phyloP scores from a whole-genome alignment of 2,329 filamentous ascomycete species.

The Fusarium multiceps region DNA sequence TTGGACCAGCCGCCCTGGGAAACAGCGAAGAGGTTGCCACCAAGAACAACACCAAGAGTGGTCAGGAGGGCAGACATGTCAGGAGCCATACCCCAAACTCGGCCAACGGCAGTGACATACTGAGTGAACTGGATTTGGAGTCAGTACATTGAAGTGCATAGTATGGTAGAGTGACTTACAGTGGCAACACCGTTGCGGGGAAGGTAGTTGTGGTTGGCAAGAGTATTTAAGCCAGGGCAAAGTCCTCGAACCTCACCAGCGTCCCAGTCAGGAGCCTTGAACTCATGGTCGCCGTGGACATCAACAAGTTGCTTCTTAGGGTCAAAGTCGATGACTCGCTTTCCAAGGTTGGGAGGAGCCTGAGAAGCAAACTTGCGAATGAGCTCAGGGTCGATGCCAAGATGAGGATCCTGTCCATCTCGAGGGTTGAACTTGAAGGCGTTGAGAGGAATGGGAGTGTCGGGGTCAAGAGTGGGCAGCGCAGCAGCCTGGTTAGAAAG shows the following conservation, averaged over 20 bases:
- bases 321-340: conserved; percentile 27
- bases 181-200: conserved; percentile 40
- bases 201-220: conserved; percentile 41
- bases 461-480: conserved; percentile 11
- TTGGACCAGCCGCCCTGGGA: conserved; percentile 46
- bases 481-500: conserved; percentile 25
- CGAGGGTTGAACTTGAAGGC: conserved; percentile 21
- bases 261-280: conserved; percentile 25
- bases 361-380: conserved; percentile 33
- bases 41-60: conserved; percentile 48
- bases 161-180: conserved; percentile 1
- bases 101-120: conserved; percentile 30
- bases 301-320: conserved; percentile 32
- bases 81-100: conserved; percentile 35
- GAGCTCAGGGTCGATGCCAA: conserved; percentile 30
- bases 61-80: conserved; percentile 26
- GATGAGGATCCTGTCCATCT: conserved; percentile 16
- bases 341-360: conserved; percentile 17
- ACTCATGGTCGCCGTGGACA: conserved; percentile 31
- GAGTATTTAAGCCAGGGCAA: conserved; percentile 36
- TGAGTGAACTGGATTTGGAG: neutral
- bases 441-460: conserved; percentile 30
- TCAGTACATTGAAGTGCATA: neutral
- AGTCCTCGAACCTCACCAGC: conserved; percentile 35
- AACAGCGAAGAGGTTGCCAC: conserved; percentile 51